These are phyloP conservation scores for Pythium volutum DNA, from an alignment of 352 stramenopile species.

Conservation along the genomic window DNA sequence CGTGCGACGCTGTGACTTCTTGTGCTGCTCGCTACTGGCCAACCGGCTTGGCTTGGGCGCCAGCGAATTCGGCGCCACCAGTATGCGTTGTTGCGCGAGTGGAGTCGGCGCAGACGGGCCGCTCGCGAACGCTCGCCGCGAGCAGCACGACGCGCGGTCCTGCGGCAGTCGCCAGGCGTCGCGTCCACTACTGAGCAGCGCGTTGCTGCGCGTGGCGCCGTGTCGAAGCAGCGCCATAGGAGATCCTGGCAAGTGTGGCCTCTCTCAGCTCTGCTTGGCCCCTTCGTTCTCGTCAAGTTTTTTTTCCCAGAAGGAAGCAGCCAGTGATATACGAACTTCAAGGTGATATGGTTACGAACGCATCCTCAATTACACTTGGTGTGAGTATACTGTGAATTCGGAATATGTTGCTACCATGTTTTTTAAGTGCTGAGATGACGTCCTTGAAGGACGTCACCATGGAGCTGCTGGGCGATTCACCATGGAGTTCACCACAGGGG, in stretches of 20 bases:
- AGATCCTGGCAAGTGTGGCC: not conserved
- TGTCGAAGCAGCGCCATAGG: slow-evolving; percentile 26
- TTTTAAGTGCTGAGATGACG: not conserved
- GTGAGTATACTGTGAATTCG: not conserved
- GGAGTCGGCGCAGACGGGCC: not conserved
- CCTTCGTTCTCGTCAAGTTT: slow-evolving; percentile 21
- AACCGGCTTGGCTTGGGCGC: not conserved
- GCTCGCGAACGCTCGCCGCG: slow-evolving; percentile 18
- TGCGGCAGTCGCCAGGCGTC: slow-evolving; percentile 19
- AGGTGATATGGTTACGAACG: slow-evolving; percentile 24
- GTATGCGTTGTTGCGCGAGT: not conserved
- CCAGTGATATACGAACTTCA: slow-evolving; percentile 25
- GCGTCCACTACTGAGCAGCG: slow-evolving; percentile 3
- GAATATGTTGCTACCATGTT: not conserved
- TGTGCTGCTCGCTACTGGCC: not conserved
- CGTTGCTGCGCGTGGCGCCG: slow-evolving; percentile 13
- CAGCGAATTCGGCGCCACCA: not conserved
- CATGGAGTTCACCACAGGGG: too few species aligned
- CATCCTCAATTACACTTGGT: not conserved
- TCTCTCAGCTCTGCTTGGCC: not conserved
- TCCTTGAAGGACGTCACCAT: not conserved
- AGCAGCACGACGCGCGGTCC: slow-evolving; percentile 7
- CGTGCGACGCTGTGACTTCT: not conserved
- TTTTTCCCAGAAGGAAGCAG: slow-evolving; percentile 18
- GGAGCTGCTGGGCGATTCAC: too few species aligned